phyloP scores from a whole-genome alignment of 2,329 filamentous ascomycete genomes.

The Coniella lustricola region DNA sequence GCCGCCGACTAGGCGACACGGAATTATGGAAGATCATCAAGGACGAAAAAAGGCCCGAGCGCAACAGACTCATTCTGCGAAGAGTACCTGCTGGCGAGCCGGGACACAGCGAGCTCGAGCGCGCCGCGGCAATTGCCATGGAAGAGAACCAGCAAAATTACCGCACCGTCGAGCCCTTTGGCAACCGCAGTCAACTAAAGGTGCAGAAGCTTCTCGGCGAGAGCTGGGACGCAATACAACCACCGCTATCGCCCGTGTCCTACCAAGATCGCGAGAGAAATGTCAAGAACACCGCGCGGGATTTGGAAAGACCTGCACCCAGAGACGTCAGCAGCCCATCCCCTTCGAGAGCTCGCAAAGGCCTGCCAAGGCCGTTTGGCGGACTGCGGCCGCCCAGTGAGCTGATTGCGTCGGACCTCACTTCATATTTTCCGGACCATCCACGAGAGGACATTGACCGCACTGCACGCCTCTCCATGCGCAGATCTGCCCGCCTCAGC shows the following conservation, averaged over 20 bases:
- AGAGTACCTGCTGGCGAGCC: slow-evolving; percentile 92
- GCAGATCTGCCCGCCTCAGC: slow-evolving; percentile 83
- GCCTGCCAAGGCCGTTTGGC: slow-evolving; percentile 72
- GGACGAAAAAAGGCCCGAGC: slow-evolving; percentile 75
- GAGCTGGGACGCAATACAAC: slow-evolving; percentile 72
- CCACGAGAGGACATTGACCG: slow-evolving; percentile 91
- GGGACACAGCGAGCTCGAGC: slow-evolving; percentile 75
- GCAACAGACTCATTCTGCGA: slow-evolving; percentile 82
- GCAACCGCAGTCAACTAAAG: slow-evolving; percentile 77
- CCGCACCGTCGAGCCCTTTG: slow-evolving; percentile 55
- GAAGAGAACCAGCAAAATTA: slow-evolving; percentile 73
- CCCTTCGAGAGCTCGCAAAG: slow-evolving; percentile 38
- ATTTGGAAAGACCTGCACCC: slow-evolving; percentile 50
- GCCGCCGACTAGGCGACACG: slow-evolving; percentile 73
- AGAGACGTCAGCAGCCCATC: slow-evolving; percentile 36
- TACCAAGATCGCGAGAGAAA: slow-evolving; percentile 64
- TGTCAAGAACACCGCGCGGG: slow-evolving; percentile 50
- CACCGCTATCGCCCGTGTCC: slow-evolving; percentile 77
- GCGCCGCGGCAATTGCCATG: slow-evolving; percentile 80
- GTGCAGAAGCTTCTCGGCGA: slow-evolving; percentile 86
- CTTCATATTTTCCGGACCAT: slow-evolving; percentile 95
- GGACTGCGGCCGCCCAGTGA: slow-evolving; percentile 91
- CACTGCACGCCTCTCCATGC: slow-evolving; percentile 86
- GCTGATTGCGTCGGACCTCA: slow-evolving; percentile 91
- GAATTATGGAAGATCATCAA: slow-evolving; percentile 90